Conservation (phyloP, 1,284 basidiomycete species). For the Cutaneotrichosporon cavernicola region DNA sequence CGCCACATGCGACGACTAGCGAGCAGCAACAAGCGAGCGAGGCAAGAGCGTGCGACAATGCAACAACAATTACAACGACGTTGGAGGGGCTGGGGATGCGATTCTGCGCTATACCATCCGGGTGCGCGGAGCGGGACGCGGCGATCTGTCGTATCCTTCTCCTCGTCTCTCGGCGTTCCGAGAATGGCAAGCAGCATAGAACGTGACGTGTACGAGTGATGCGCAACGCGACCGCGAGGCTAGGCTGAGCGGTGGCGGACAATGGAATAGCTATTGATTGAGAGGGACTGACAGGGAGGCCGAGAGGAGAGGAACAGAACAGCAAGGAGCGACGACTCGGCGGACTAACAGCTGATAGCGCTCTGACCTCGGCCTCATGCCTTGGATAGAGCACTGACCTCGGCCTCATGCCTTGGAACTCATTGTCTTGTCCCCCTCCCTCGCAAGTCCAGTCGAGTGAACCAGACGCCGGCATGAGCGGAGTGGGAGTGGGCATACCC, state of each 20-base stretch:
- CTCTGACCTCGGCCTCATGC: too few species aligned
- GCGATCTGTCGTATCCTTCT: not conserved
- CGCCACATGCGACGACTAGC: conserved; percentile 9
- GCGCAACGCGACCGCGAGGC: not conserved
- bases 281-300: not conserved
- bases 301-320: too few species aligned
- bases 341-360: too few species aligned
- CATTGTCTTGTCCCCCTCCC: too few species aligned
- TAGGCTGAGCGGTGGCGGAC: not conserved
- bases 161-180: not conserved
- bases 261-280: not conserved
- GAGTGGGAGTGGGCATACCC: too few species aligned
- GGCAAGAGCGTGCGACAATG: not conserved
- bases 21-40: conserved; percentile 9
- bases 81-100: conserved; percentile 14
- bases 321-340: too few species aligned
- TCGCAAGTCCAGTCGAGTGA: too few species aligned
- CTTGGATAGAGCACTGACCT: too few species aligned
- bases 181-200: conserved; percentile 1
- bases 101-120: conserved; percentile 15
- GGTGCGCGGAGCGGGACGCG: not conserved
- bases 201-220: conserved; percentile 1
- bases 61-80: conserved; percentile 4
- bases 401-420: too few species aligned
- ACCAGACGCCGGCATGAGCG: too few species aligned